Conservation (phyloP, 2,329 filamentous ascomycete species). For the Metarhizium humberi region DNA sequence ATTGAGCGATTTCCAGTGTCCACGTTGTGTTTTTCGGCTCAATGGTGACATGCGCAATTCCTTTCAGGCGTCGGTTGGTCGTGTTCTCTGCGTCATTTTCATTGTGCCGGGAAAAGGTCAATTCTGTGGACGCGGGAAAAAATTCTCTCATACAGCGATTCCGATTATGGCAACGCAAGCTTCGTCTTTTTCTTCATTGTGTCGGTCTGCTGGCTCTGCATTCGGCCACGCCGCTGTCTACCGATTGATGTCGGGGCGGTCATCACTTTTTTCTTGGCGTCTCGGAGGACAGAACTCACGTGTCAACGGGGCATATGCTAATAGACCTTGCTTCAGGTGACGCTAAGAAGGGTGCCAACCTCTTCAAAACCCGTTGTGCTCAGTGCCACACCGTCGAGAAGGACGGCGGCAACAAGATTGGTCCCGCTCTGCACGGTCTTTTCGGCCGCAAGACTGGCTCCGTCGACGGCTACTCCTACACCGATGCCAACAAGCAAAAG, state of each 20-base stretch:
- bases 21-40: neutral
- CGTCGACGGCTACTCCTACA: conserved; percentile 92
- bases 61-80: neutral
- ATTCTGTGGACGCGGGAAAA: neutral
- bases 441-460: conserved; percentile 93
- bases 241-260: too few species aligned
- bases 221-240: neutral
- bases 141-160: neutral
- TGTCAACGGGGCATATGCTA: neutral
- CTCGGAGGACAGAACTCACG: neutral
- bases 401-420: conserved; percentile 93
- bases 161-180: neutral
- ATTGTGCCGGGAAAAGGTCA: neutral
- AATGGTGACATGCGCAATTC: neutral
- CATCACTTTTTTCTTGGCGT: neutral
- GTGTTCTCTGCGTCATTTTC: conserved; percentile 2
- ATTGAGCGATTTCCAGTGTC: neutral
- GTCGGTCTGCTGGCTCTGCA: neutral
- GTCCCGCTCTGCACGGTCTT: conserved; percentile 91
- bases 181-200: neutral
- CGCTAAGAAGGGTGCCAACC: conserved; percentile 89
- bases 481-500: conserved; percentile 99
- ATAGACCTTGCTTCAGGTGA: conserved; percentile 52
- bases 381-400: conserved; percentile 96
- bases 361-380: conserved; percentile 98